These are phyloP conservation scores for Ogataea hybrid DNA, from an alignment of 1,139 yeast species.

Conservation along the genomic window DNA sequence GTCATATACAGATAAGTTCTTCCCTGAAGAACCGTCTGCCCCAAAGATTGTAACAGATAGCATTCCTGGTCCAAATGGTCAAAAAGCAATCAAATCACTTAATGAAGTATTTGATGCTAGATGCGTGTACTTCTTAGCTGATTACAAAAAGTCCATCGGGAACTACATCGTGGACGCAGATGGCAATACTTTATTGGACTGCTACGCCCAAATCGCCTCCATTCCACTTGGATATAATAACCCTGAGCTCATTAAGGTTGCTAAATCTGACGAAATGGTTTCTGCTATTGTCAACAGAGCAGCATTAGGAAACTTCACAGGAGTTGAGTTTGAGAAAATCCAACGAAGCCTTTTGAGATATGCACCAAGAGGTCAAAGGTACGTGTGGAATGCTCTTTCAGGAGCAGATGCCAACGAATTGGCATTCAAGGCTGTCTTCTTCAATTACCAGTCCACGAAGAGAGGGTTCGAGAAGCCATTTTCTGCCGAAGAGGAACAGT, in stretches of 20 bases:
- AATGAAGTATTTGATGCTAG: conserved; percentile 59
- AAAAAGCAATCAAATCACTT: conserved; percentile 43
- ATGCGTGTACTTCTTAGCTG: conserved; percentile 67
- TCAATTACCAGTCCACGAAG: conserved; percentile 64
- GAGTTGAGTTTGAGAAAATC: conserved; percentile 57
- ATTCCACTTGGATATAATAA: conserved; percentile 79
- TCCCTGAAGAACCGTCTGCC: conserved; percentile 62
- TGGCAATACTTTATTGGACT: conserved; percentile 66
- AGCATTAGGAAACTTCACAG: conserved; percentile 75
- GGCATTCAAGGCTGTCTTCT: conserved; percentile 82
- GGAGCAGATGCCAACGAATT: conserved; percentile 86
- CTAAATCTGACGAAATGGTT: conserved; percentile 62
- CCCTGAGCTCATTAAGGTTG: conserved; percentile 62
- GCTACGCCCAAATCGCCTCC: conserved; percentile 76
- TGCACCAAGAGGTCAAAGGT: conserved; percentile 69
- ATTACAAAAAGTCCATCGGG: conserved; percentile 65
- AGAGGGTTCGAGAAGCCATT: conserved; percentile 53
- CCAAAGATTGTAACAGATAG: conserved; percentile 51
- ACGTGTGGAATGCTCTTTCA: conserved; percentile 72
- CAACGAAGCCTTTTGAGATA: conserved; percentile 55
- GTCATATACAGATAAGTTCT: conserved; percentile 29
- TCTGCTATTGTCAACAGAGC: conserved; percentile 74
- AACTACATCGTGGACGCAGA: conserved; percentile 73
- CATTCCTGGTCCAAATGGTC: conserved; percentile 65
- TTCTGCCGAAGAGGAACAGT: conserved; percentile 54